phyloP scores from a whole-genome alignment of 768 basidiomycete species.

The Phylloporus rhodoxanthus region DNA sequence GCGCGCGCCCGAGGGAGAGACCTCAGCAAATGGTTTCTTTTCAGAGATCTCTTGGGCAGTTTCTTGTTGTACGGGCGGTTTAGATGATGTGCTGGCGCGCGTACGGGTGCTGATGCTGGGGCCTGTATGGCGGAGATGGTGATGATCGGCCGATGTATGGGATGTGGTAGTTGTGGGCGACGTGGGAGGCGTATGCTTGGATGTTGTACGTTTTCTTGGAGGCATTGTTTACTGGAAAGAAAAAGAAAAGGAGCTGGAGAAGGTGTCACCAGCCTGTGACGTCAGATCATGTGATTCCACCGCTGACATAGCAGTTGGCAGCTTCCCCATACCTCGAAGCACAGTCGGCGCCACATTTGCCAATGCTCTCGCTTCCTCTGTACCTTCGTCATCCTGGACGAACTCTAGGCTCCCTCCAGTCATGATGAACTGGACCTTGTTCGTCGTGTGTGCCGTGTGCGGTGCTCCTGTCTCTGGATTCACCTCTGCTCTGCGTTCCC shows the following conservation, averaged over 20 bases:
- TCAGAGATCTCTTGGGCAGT: neutral
- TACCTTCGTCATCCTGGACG: constrained; percentile 42
- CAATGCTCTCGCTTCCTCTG: constrained; percentile 66
- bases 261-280: constrained; percentile 1
- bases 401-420: constrained; percentile 60
- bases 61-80: neutral
- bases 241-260: neutral
- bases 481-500: constrained; percentile 93
- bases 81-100: neutral
- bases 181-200: constrained; percentile 3
- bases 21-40: neutral
- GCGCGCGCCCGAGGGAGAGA: constrained; percentile 2
- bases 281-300: constrained; percentile 17
- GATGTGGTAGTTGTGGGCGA: constrained; percentile 11
- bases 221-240: constrained; percentile 9
- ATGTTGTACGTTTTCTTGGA: constrained; percentile 14
- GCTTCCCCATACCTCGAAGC: no score
- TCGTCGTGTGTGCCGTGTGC: constrained; percentile 89
- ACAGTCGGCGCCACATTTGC: constrained; percentile 91
- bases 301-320: neutral
- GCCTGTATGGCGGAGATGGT: constrained; percentile 16
- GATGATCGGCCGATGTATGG: constrained; percentile 5
- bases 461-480: constrained; percentile 79
- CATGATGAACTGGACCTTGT: constrained; percentile 85
- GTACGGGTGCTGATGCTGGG: constrained; percentile 11